A percentile compares a stretch with the other conserved stretches of the same genome.
These are phyloP conservation scores for Thielaviopsis ethacetica DNA, from an alignment of 2,329 filamentous ascomycete genomes.

Conservation along the genomic window DNA sequence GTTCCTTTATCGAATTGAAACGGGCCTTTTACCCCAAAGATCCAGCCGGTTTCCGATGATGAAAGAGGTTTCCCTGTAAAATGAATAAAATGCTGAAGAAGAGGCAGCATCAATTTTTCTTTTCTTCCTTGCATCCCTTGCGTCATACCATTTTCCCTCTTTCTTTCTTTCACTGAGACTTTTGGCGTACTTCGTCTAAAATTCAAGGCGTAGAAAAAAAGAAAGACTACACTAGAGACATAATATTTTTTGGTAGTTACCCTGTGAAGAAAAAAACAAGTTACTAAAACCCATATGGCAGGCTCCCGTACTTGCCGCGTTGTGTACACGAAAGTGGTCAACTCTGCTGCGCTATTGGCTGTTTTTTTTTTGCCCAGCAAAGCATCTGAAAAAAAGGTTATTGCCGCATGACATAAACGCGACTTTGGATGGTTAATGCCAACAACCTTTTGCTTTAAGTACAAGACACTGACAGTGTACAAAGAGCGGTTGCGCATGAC, in stretches of 20 bases:
- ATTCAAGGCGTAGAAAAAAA: background rate
- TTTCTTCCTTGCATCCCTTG: background rate
- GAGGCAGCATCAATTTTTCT: background rate
- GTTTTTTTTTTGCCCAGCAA: background rate
- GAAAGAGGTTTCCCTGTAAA: background rate
- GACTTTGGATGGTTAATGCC: background rate
- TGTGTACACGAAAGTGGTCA: background rate
- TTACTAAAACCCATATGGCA: background rate
- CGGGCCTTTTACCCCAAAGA: background rate
- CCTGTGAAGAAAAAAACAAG: background rate
- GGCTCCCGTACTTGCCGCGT: background rate
- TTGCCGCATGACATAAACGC: background rate
- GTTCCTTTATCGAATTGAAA: background rate
- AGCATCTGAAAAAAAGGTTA: background rate
- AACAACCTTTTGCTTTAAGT: background rate
- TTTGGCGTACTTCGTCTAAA: background rate
- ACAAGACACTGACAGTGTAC: background rate
- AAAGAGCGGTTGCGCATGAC: background rate
- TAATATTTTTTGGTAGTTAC: background rate
- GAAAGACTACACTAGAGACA: background rate
- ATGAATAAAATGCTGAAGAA: background rate
- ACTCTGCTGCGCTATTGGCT: background rate
- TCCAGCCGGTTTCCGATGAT: background rate
- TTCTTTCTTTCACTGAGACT: background rate
- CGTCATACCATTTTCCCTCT: background rate